Base-by-base conservation (phyloP, 768 basidiomycete genomes). In the Leccinum fibrillosum region DNA sequence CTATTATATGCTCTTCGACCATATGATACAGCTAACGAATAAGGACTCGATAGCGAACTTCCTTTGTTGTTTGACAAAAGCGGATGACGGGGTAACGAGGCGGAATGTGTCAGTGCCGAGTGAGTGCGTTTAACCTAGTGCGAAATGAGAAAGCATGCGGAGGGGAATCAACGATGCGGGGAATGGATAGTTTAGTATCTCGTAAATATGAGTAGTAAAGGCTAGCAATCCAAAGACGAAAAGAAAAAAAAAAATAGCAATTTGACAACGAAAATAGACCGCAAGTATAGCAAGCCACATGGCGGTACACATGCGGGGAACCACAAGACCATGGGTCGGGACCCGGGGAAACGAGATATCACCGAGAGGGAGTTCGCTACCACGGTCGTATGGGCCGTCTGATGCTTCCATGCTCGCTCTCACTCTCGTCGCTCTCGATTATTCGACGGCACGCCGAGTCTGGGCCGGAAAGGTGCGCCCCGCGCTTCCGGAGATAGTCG, bases 361-460 rank as follows among this genome's bases (percentile, higher is more conserved):
- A 21, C 28, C 3, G 32, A 49, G 28, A 52, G 23, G 45, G 19
- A 48, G 42, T 28, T 51, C 5, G 17, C 71, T 70, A 82, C 81
- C 81, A 82, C 59, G 80, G 81, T 37, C 81, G 69, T 47, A 78
- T 69, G 4, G 80, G 80, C 44, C 75, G 75, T 49, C 60, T 66
- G 32, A 71, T 52, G 42, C 48, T 67, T 2, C 39, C n/a, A 21
- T 44, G 66, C 55, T 77, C 75, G 55, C 59, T 69, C 61, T 79
- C 78, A 48, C 75, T 74, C 58, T 78, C 78, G 53, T 69, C 69
- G 44, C 66, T 71, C 64, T 69, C 63, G 10, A 37, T 58, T 2
- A 66, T 64, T 32, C 66, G 71, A 39, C 68, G 71, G 59, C 63
- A 68, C 12, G 65, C 61, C 5, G 71, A 66, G 26, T 69, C 71